Percentiles rank a stretch among this genome's conserved stretches.
These are phyloP conservation scores for Tylopilus sp. DNA, from an alignment of 768 basidiomycete genomes.

Conservation along the genomic window DNA sequence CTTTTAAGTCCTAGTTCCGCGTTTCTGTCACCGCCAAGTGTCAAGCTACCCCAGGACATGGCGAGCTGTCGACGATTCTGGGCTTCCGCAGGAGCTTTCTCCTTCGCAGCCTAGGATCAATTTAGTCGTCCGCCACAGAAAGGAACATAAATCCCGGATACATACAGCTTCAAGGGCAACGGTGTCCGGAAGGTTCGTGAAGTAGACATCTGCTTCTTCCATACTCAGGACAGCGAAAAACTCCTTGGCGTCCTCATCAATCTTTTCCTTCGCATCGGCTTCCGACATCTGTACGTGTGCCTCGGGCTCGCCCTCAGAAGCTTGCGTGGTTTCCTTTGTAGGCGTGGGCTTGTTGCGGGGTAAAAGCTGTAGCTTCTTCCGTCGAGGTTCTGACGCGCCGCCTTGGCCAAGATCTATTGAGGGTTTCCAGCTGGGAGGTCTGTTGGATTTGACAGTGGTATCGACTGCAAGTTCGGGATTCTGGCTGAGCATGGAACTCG, in stretches of 20 bases:
- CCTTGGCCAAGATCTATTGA: constrained; percentile 47
- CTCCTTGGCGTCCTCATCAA: too few relatives aligned
- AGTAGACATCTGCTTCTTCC: too few relatives aligned
- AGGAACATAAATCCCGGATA: constrained; percentile 13
- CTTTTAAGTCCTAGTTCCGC: constrained; percentile 72
- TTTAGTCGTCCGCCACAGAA: constrained; percentile 3
- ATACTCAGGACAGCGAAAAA: too few relatives aligned
- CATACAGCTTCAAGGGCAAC: constrained; percentile 83
- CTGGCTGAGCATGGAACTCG: constrained; percentile 72
- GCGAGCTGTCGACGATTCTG: constrained; percentile 58
- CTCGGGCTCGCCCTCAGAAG: constrained; percentile 49
- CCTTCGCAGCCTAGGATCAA: constrained; percentile 66
- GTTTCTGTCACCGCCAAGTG: constrained; percentile 73
- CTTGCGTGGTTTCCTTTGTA: constrained; percentile 42
- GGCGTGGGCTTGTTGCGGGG: constrained; percentile 68
- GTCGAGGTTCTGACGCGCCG: constrained; percentile 51
- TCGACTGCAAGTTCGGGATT: constrained; percentile 55
- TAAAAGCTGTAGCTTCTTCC: constrained; percentile 69
- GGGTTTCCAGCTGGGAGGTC: constrained; percentile 47
- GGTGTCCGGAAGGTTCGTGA: too few relatives aligned
- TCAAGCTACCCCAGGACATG: constrained; percentile 89
- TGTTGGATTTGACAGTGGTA: constrained; percentile 47
- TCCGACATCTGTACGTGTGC: constrained; percentile 42
- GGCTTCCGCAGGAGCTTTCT: constrained; percentile 65
- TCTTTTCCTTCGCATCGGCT: too few relatives aligned